A percentile compares a stretch with the other conserved stretches of the same genome.
These are phyloP conservation scores for Gracilaria vermiculophylla DNA, from an alignment of 23 red algal species.

Conservation along the genomic window DNA sequence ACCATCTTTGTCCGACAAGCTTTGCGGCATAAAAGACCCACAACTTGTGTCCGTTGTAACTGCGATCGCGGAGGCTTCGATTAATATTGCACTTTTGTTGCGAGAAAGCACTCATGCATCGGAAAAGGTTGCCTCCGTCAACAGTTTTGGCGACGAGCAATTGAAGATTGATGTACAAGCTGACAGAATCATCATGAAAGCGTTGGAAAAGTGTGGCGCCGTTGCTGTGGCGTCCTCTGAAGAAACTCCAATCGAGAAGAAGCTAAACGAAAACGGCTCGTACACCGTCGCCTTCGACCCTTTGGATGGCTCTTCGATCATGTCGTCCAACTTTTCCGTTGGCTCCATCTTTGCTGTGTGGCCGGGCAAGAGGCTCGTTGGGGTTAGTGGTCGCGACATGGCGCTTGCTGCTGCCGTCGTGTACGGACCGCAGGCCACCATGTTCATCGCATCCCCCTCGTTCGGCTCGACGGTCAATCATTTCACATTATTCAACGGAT, in stretches of 20 bases:
- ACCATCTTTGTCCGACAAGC: constrained; percentile 12
- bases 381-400: constrained; percentile 52
- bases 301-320: constrained; percentile 86
- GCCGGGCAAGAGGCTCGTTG: constrained; percentile 34
- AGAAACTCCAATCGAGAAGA: constrained; percentile 40
- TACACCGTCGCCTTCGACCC: constrained; percentile 89
- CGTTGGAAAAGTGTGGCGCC: constrained; percentile 6
- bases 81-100: neutral
- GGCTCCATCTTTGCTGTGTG: constrained; percentile 92
- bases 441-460: constrained; percentile 53
- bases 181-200: constrained; percentile 53
- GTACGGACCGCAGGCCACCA: constrained; percentile 83
- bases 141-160: constrained; percentile 76
- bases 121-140: constrained; percentile 35
- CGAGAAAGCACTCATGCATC: constrained; percentile 9
- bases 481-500: neutral
- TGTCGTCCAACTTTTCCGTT: constrained; percentile 88
- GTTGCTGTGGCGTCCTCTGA: constrained; percentile 75
- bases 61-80: constrained; percentile 1
- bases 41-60: neutral
- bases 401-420: constrained; percentile 47
- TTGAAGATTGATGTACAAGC: constrained; percentile 67
- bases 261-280: neutral
- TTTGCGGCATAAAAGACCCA: neutral
- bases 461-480: neutral